These are phyloP conservation scores for Penicillium ucsense DNA, from an alignment of 495 filamentous ascomycete species.

Conservation along the genomic window DNA sequence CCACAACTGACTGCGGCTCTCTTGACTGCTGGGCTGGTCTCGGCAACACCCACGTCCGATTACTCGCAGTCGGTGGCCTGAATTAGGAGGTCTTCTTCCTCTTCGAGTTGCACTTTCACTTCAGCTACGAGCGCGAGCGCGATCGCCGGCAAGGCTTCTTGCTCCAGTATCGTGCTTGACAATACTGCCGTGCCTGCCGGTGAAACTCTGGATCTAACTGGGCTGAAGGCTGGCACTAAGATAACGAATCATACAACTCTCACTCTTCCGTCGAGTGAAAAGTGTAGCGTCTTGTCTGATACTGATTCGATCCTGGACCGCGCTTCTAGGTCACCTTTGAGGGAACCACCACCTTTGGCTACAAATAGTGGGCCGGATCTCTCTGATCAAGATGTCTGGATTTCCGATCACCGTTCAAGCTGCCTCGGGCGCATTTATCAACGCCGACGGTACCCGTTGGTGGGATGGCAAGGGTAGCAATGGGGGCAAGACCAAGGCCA, in stretches of 20 bases:
- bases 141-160: background rate
- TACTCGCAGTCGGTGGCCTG: background rate
- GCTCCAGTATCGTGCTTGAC: background rate
- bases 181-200: background rate
- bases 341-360: background rate
- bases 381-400: background rate
- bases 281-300: no score
- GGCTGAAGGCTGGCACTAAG: background rate
- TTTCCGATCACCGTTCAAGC: background rate
- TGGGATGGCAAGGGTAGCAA: background rate
- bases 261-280: no score
- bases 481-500: background rate
- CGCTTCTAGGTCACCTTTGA: background rate
- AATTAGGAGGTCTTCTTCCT: constrained; percentile 1
- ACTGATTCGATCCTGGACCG: background rate
- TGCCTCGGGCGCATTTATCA: background rate
- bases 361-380: background rate
- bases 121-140: background rate
- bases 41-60: background rate
- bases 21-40: background rate
- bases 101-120: background rate
- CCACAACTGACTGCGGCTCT: background rate
- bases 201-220: background rate
- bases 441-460: background rate
- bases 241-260: background rate